Base-by-base conservation (phyloP, 495 filamentous ascomycete genomes). In the Penicillium silybi region DNA sequence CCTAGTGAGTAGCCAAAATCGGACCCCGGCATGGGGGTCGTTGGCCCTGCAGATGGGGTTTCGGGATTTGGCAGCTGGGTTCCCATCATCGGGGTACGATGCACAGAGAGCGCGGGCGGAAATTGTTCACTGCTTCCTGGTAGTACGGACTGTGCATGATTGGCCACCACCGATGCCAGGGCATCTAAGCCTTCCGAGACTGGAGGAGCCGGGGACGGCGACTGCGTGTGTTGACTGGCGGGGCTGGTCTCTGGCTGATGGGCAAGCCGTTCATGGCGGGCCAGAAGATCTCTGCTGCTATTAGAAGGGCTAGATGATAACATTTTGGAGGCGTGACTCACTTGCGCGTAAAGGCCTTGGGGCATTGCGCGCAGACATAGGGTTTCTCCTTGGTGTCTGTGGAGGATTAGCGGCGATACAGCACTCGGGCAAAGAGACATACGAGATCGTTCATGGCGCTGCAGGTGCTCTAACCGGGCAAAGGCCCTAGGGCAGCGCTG, bases 351-450 rank as follows among this genome's bases (percentile, higher is more conserved):
- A 75, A 75, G 8, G 67, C 67, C 40, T 72, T 71, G 40, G 67
- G 63, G 41, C 72, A 75, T 53, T 64, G 60, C 5, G 52, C 46
- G 32, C 70, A 75, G 49, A 42, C 44, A 44, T 65, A 75, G 1
- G 72, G 72, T 45, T 75, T 75, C 50, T 75, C 72, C 32, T 73
- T 75, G 10, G 72, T 75, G 46, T 75, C 72, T 75, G 44, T 10
- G 23, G 15, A 23, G 48, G 42, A 49, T 65, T 51, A 63, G 44
- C 55, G 35, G 57, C 26, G n/a, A 35, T 23, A 20, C n/a, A 38
- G 17, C 11, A 19, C 16, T n/a, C 17, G 27, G 20, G 23, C 22
- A 32, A 19, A 48, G 34, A 47, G n/a, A 23, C 16, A 13, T 67
- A 75, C 72, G 72, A n/a, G 68, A 73, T 35, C 72, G 67, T 51